These are phyloP conservation scores for Bryoerythrophyllum caledonicum DNA, from an alignment of 225 moss, liverwort and hornwort species.

Conservation along the genomic window DNA sequence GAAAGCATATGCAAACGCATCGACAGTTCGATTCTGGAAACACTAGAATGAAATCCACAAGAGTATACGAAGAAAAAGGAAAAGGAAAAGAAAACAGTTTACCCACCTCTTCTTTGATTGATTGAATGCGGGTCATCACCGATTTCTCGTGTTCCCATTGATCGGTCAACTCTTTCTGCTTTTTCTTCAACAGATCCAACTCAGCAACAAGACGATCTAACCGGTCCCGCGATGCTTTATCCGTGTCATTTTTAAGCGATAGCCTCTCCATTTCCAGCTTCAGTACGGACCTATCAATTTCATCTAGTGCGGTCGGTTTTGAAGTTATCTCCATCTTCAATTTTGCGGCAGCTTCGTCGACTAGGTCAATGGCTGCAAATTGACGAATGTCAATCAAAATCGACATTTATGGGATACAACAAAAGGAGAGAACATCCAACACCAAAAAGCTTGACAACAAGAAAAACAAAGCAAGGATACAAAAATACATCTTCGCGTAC, in stretches of 20 bases:
- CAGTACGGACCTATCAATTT: conserved; percentile 85
- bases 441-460: not conserved
- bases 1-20: not conserved
- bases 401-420: not conserved
- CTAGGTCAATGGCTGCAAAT: conserved; percentile 86
- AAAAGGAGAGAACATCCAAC: not conserved
- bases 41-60: not conserved
- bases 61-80: not conserved
- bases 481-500: conserved; percentile 25
- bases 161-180: conserved; percentile 87
- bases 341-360: conserved; percentile 97
- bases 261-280: conserved; percentile 98
- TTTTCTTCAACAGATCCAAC: conserved; percentile 59
- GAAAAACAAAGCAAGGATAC: not conserved
- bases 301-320: conserved; percentile 90
- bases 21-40: not conserved
- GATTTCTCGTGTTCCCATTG: conserved; percentile 99
- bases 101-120: conserved; percentile 93
- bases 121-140: conserved; percentile 97
- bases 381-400: conserved; percentile 8
- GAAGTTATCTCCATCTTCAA: conserved; percentile 99
- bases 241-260: conserved; percentile 88
- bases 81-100: not conserved
- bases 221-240: conserved; percentile 90
- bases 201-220: conserved; percentile 73